These are phyloP conservation scores for Picea glauca DNA, from an alignment of 75 land plant genomes.

Conservation along the genomic window DNA sequence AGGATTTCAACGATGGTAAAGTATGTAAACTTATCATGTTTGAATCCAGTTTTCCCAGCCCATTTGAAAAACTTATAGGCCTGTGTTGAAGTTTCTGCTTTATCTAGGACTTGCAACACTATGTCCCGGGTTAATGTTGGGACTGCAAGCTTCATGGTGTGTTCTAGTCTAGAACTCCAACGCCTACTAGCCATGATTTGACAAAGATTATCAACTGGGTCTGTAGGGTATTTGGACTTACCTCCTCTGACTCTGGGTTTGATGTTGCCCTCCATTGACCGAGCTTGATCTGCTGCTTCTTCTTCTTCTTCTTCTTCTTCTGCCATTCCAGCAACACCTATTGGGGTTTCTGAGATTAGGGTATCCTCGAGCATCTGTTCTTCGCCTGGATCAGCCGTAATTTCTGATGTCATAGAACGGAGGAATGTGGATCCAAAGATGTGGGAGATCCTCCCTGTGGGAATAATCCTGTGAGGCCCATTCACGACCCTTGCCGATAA, in stretches of 20 bases:
- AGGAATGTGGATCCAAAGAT: neutral
- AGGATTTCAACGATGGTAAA: slow-evolving; percentile 46
- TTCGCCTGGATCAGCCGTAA: neutral
- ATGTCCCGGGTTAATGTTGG: slow-evolving; percentile 41
- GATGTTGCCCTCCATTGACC: neutral
- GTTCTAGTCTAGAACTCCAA: slow-evolving; percentile 66
- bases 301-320: neutral
- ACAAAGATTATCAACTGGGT: slow-evolving; percentile 12
- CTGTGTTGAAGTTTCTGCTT: slow-evolving; percentile 28
- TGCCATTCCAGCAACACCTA: neutral
- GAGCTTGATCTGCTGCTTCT: too few relatives aligned
- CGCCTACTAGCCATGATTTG: slow-evolving; percentile 54
- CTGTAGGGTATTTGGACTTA: neutral
- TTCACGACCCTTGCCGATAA: neutral
- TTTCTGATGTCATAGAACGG: neutral
- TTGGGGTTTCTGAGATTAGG: neutral
- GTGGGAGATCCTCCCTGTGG: neutral
- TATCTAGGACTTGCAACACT: slow-evolving; percentile 45
- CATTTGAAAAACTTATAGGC: slow-evolving; percentile 77
- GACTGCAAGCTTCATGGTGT: slow-evolving; percentile 42
- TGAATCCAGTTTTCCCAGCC: slow-evolving; percentile 63
- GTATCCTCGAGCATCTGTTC: neutral
- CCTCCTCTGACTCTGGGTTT: neutral
- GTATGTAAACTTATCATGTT: slow-evolving; percentile 43
- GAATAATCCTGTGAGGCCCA: neutral